A percentile compares a stretch with the other conserved stretches of the same genome.
phyloP scores from a whole-genome alignment of 306 rosid genomes.

The Castanospermum australe region DNA sequence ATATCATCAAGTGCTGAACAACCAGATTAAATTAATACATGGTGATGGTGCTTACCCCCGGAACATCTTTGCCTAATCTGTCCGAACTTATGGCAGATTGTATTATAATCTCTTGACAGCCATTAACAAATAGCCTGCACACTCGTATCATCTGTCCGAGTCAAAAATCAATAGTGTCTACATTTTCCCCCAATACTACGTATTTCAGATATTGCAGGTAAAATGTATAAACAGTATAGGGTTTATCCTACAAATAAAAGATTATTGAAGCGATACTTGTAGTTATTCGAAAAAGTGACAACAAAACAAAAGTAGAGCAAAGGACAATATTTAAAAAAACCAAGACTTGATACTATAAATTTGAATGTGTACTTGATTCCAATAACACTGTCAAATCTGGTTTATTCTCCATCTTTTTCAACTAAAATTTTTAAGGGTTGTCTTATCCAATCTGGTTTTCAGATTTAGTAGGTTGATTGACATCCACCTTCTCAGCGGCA shows the following conservation, averaged over 20 bases:
- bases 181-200: neutral
- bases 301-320: neutral
- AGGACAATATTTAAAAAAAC: neutral
- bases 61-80: neutral
- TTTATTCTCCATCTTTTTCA: constrained; percentile 24
- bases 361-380: constrained; percentile 11
- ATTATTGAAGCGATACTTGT: neutral
- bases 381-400: neutral
- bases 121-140: neutral
- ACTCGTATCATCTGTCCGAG: neutral
- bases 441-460: constrained; percentile 17
- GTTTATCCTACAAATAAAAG: neutral
- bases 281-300: neutral
- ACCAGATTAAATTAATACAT: neutral
- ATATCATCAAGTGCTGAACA: too few species aligned
- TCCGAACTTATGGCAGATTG: neutral
- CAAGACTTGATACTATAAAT: neutral
- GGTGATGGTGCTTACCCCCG: neutral
- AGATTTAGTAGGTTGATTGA: constrained; percentile 28
- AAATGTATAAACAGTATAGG: neutral
- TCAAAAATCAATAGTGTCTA: constrained; percentile 30
- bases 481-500: constrained; percentile 17
- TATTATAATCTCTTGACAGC: neutral
- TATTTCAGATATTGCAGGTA: neutral
- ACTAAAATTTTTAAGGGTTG: neutral